Evolutionary conservation across 345 rosid genomes (phyloP).

Genomic region (Hibiscus tridactylites): DNA sequence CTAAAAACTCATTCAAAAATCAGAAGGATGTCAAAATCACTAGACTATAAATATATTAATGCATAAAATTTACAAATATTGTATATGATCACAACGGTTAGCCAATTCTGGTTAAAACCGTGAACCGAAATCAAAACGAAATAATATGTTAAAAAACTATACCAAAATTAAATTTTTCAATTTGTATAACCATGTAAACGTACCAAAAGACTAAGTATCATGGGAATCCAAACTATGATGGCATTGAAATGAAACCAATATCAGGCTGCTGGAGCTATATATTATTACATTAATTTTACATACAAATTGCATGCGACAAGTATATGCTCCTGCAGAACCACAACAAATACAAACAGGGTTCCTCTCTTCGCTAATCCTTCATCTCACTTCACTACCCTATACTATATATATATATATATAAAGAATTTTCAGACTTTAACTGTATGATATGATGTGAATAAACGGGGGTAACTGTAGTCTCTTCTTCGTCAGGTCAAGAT

Average conservation of each 20-base stretch:
- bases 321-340: not conserved
- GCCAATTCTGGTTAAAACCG: too few species aligned
- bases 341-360: not conserved
- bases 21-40: too few species aligned
- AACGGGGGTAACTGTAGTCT: not conserved
- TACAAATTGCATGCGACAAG: not conserved
- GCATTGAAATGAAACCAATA: not conserved
- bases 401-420: not conserved
- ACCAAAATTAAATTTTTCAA: too few species aligned
- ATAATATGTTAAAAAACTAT: too few species aligned
- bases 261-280: not conserved
- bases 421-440: not conserved
- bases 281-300: not conserved
- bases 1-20: too few species aligned
- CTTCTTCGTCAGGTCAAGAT: slow-evolving; percentile 39
- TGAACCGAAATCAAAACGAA: too few species aligned
- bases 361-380: not conserved
- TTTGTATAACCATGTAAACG: too few species aligned
- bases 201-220: too few species aligned
- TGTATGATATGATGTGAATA: not conserved
- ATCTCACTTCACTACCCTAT: not conserved
- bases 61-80: too few species aligned
- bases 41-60: too few species aligned
- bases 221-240: too few species aligned
- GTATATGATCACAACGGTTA: too few species aligned